Evolutionary conservation across 2,329 filamentous ascomycete genomes (phyloP), one percentile per base, ranked within the genome.

Genomic region (Botryotinia convoluta): DNA sequence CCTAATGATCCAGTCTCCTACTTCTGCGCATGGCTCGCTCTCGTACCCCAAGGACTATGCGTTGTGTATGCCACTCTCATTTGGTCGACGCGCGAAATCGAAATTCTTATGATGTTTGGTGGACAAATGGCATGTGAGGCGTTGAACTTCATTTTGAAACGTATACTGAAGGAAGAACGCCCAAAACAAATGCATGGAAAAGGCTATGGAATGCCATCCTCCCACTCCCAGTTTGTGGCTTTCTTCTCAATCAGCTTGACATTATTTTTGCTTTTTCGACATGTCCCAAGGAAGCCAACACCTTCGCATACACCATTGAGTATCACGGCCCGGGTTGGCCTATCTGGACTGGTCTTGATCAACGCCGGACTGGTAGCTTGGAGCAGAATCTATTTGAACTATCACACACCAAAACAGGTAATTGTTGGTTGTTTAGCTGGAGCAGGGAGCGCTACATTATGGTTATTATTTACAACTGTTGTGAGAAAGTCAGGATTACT

Each of bases 191-290:
- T 86, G 87, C 90, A 95, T 80, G 89, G 94, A 72, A 97, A 97
- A 82, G 96, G 96, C 76, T 99, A 99, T 81, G 97, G 96, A 78
- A 99, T 99, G 97, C 96, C 96, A 18, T 91, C 89, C 12, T 98
- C 95, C 54, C 96, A 99, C 84, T 93, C 96, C 14, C 96, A 99
- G 84, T 99, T 98, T 82, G 92, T 95, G 75, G 88, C 92, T 72
- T 99, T 94, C 85, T 98, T 97, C 87, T 92, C 93, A 73, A 84
- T 97, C 73, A 96, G 93, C 75, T 84, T 98, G 74, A 86, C 89
- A 37, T 86, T 99, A 32, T 98, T 98, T 84, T 87, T 99, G 62
- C 87, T 97, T 63, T 85, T 95, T 74, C 89, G 95, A 74, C 94
- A 97, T 82, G 85, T 86, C 8, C 91, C 92, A 72, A 86, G 81